Evolutionary conservation across 768 basidiomycete genomes (phyloP), one percentile per base, ranked within the genome.

Genomic region (Guyanaporus albipodus): DNA sequence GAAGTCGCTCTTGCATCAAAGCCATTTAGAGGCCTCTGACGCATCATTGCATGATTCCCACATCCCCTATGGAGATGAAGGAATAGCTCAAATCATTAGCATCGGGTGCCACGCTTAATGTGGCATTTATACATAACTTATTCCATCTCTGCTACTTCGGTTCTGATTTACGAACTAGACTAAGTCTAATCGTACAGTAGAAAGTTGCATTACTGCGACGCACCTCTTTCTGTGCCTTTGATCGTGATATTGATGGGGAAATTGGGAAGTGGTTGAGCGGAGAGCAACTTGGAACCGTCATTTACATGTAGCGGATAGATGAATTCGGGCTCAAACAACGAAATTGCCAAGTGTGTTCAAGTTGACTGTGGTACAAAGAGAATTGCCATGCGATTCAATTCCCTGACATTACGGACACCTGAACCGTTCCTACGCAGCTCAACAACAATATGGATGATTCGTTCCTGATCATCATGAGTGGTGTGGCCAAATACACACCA

Each of bases 61-160:
- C 18, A 61, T 86, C 33, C 71, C 66, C 12, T 86, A 85, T 45
- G 85, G 86, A 8, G 82, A 85, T 48, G 59, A 68, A 37, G 68
- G 71, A 33, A 57, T 58, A 34, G 83, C 73, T n/a, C 70, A 63
- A 34, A 61, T 88, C 38, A 59, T 78, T 48, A 77, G 74, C 33
- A 73, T 85, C 36, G 63, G 72, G 37, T 86, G 84, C 38, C 34
- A 50, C 8, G 12, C 27, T 33, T 61, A 45, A 47, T 15, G 6
- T 15, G 24, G 7, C 27, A 42, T 22, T 14, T 38, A 28, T 38
- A 34, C 34, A 23, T 37, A 22, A 21, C 32, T 8, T 44, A 45
- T 32, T 45, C n/a, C n/a, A n/a, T n/a, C n/a, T 33, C n/a, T 2
- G 1, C 24, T 38, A 26, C 9, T 3, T 29, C 19, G 31, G 22